These are phyloP conservation scores for Rhodomyrtus tomentosa DNA, from an alignment of 345 rosid genomes.

Conservation along the genomic window DNA sequence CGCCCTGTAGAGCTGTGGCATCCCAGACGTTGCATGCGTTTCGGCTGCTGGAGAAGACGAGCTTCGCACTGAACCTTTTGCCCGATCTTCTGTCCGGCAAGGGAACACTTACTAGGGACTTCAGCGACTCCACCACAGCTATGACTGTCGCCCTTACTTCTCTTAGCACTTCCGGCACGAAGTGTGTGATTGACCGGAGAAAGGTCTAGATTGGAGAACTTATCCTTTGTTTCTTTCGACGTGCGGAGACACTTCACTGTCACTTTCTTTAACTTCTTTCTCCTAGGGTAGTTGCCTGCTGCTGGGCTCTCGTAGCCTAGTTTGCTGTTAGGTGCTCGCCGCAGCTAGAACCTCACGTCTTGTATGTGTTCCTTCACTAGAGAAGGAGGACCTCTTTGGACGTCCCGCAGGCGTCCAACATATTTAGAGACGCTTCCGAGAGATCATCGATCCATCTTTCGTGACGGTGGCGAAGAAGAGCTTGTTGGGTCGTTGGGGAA, in stretches of 20 bases:
- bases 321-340: conserved; percentile 18
- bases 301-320: conserved; percentile 31
- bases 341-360: conserved; percentile 36
- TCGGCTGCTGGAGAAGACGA: conserved; percentile 16
- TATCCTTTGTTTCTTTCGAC: conserved; percentile 30
- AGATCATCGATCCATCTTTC: conserved; percentile 48
- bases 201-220: conserved; percentile 6
- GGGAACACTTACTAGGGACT: conserved; percentile 50
- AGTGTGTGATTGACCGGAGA: conserved; percentile 16
- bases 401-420: conserved; percentile 53
- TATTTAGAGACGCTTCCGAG: conserved; percentile 52
- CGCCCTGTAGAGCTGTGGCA: conserved; percentile 41
- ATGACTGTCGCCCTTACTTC: conserved; percentile 46
- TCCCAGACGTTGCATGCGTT: conserved; percentile 30
- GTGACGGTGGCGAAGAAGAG: conserved; percentile 17
- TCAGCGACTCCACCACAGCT: conserved; percentile 46
- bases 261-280: conserved; percentile 61
- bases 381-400: conserved; percentile 53
- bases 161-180: conserved; percentile 41
- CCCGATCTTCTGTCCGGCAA: conserved; percentile 47
- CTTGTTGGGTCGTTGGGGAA: conserved; percentile 38
- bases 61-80: conserved; percentile 31
- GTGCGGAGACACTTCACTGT: conserved; percentile 48
- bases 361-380: conserved; percentile 51
- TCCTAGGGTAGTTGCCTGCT: conserved; percentile 31